Base-by-base conservation (phyloP, 2,329 filamentous ascomycete genomes). In the Diaporthe ampelina region DNA sequence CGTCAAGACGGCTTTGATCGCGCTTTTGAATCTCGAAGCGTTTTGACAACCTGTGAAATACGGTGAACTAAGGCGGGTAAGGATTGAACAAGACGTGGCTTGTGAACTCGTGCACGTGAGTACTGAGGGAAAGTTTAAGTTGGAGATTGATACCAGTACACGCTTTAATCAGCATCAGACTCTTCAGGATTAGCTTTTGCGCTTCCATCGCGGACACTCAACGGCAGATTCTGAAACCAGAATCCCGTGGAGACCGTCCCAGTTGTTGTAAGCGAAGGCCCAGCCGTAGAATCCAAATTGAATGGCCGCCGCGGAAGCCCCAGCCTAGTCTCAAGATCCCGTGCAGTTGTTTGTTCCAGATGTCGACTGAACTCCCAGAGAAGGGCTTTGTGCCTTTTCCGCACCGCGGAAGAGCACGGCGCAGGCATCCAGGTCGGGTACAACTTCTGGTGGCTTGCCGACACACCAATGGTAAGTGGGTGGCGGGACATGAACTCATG, bases 381-480 rank as follows among this genome's bases (percentile, higher is more conserved):
- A 24, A 76, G 50, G 6, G 43, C 48, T 50, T 75, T 76, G 4
- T 75, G 70, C 37, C 67, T 57, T 52, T 78, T 76, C 3, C 76
- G 57, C 11, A 76, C 56, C 0, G 45, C 0, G 11, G 54, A 65
- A 35, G 35, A 67, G 29, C 61, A 77, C 52, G 78, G 77, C 0
- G 80, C 73, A 17, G 80, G 80, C 74, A 80, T 80, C 81, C 81
- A 83, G 9, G 80, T 75, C n/a, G 77, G 78, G 21, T 82, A 82
- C 4, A 83, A 52, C 73, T 81, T 83, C 70, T 82, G 80, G 72
- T 83, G 81, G 67, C 77, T 77, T 19, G 80, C 79, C 1, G 80
- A 81, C 17, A 79, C 78, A 19, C 70, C 43, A 15, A 82, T 75
- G 35, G 19, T 67, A 1, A 78, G 77, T 17, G 78, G 77, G 74